A percentile compares a stretch with the other conserved stretches of the same genome.
These are phyloP conservation scores for Ramaria sp. DNA, from an alignment of 768 basidiomycete genomes.

Conservation along the genomic window DNA sequence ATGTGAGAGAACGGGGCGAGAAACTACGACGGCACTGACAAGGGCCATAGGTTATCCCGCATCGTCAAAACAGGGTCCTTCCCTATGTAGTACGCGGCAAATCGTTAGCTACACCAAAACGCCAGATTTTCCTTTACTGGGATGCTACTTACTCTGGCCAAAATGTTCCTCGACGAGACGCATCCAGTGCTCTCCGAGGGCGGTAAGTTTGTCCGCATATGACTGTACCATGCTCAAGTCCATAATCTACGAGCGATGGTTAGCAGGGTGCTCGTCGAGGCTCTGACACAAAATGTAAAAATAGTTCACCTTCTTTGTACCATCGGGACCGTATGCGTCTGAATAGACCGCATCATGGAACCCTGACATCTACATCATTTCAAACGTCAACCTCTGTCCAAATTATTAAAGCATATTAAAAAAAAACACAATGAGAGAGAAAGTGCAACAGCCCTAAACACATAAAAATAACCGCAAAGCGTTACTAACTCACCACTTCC, in stretches of 20 bases:
- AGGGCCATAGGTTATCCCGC: constrained; percentile 43
- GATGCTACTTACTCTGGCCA: constrained; percentile 29
- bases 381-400: background rate
- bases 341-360: constrained; percentile 70
- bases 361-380: constrained; percentile 24
- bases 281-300: background rate
- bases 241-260: constrained; percentile 31
- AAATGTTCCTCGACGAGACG: background rate
- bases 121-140: too few species aligned
- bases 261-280: background rate
- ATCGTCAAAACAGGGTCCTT: constrained; percentile 25
- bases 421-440: too few species aligned
- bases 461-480: background rate
- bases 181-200: background rate
- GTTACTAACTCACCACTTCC: constrained; percentile 36
- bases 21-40: constrained; percentile 36
- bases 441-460: background rate
- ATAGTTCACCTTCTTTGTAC: constrained; percentile 52
- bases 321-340: constrained; percentile 55
- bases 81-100: background rate
- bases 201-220: background rate
- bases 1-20: background rate
- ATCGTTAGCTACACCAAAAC: too few species aligned
- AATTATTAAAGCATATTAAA: background rate
- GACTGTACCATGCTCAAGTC: constrained; percentile 48